phyloP scores from a whole-genome alignment of 805 yeast species.

The Lipomyces yamadae region DNA sequence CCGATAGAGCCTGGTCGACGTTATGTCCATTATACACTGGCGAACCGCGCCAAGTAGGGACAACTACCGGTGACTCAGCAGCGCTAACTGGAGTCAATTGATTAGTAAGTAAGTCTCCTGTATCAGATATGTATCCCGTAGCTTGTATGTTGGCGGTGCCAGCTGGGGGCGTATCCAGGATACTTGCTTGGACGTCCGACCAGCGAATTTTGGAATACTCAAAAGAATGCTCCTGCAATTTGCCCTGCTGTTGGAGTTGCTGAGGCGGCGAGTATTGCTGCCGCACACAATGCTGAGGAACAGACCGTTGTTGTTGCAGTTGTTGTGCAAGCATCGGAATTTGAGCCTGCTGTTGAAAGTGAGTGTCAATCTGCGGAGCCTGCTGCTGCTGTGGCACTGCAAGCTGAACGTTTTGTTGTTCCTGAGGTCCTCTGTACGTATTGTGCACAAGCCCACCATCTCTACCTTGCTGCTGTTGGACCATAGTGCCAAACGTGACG shows the following conservation, averaged over 20 bases:
- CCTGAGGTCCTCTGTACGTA: neutral
- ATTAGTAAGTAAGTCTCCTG: constrained; percentile 2
- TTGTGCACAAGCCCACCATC: neutral
- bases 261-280: neutral
- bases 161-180: constrained; percentile 1
- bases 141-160: neutral
- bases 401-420: constrained; percentile 6
- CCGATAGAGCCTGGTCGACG: neutral
- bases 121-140: neutral
- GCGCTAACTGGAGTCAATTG: constrained; percentile 14
- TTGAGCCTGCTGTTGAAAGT: neutral
- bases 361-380: neutral
- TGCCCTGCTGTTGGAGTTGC: constrained; percentile 8
- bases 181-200: constrained; percentile 17
- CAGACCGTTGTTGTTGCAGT: constrained; percentile 2
- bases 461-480: neutral
- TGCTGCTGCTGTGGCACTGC: constrained; percentile 9
- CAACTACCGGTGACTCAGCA: constrained; percentile 16
- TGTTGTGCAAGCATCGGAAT: constrained; percentile 13
- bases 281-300: neutral
- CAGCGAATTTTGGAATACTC: constrained; percentile 18
- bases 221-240: neutral
- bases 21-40: neutral
- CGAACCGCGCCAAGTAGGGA: constrained; percentile 16
- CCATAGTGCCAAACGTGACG: neutral